Evolutionary conservation across 495 filamentous ascomycete genomes (phyloP).

Genomic region (Hypoxylon cercidicola): DNA sequence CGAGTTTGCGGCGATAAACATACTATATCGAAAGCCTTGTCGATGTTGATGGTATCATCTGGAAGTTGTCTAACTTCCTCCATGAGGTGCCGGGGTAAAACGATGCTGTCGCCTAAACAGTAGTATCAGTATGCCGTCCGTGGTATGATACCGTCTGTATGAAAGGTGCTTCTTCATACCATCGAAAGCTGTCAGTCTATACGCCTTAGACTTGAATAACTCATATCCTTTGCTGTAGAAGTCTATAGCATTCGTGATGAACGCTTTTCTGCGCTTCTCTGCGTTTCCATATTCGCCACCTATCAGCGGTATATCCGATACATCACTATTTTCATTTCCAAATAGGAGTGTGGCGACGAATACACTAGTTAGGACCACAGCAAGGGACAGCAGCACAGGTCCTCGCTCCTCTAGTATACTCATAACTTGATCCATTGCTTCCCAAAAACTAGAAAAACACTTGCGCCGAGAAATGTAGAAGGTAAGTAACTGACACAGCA

Average conservation of each 20-base stretch:
- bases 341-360: conserved; percentile 40
- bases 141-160: not conserved
- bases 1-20: not conserved
- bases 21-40: conserved; percentile 46
- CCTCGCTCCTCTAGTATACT: conserved; percentile 34
- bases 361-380: conserved; percentile 34
- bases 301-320: conserved; percentile 42
- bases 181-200: conserved; percentile 43
- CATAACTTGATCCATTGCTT: conserved; percentile 26
- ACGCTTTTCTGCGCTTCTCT: conserved; percentile 49
- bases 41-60: conserved; percentile 50
- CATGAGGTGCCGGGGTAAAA: conserved; percentile 48
- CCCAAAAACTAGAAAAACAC: too few relatives aligned
- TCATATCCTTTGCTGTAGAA: conserved; percentile 50
- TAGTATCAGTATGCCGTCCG: conserved; percentile 1
- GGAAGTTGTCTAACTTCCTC: conserved; percentile 50
- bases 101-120: conserved; percentile 36
- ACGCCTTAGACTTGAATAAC: conserved; percentile 51
- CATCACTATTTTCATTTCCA: conserved; percentile 2
- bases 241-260: conserved; percentile 33
- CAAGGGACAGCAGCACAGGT: conserved; percentile 43
- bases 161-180: conserved; percentile 27
- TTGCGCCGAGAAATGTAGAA: too few relatives aligned
- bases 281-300: conserved; percentile 45
- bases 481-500: too few relatives aligned